phyloP scores from a whole-genome alignment of 371 early-diverging fungal species.

The Mortierella sp. region DNA sequence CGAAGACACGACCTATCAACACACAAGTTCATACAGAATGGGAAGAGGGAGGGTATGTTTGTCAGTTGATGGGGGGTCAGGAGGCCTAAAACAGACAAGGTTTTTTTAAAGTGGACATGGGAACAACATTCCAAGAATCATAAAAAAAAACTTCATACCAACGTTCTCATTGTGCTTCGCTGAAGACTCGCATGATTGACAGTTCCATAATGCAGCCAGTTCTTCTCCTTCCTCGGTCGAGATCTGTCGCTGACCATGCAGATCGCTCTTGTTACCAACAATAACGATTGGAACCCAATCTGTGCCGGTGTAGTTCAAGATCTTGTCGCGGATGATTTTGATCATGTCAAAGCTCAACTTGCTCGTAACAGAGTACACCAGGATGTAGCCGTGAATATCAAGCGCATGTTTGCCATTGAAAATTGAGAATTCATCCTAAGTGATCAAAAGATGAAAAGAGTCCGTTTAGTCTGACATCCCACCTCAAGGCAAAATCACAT shows the following conservation, averaged over 20 bases:
- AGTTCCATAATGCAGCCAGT: slow-evolving; percentile 83
- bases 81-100: too few relatives aligned
- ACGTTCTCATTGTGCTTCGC: slow-evolving; percentile 94
- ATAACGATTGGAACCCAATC: slow-evolving; percentile 91
- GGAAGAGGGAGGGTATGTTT: too few relatives aligned
- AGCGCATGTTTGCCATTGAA: slow-evolving; percentile 89
- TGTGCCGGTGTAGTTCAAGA: slow-evolving; percentile 91
- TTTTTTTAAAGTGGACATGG: too few relatives aligned
- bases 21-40: too few relatives aligned
- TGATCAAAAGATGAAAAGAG: too few relatives aligned
- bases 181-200: slow-evolving; percentile 88
- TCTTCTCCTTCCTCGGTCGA: slow-evolving; percentile 80
- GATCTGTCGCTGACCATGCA: slow-evolving; percentile 85
- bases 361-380: slow-evolving; percentile 94
- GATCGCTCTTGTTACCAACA: slow-evolving; percentile 94
- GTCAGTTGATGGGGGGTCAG: too few relatives aligned
- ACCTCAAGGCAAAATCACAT: too few relatives aligned
- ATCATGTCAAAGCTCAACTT: slow-evolving; percentile 90
- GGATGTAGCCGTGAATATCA: slow-evolving; percentile 92
- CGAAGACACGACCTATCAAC: slow-evolving; percentile 70
- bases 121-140: too few relatives aligned
- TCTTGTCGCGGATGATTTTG: slow-evolving; percentile 92
- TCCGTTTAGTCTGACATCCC: background rate
- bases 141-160: slow-evolving; percentile 64
- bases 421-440: slow-evolving; percentile 94